phyloP scores from a whole-genome alignment of 1,284 basidiomycete genomes.

The Sanghuangporus baumii region DNA sequence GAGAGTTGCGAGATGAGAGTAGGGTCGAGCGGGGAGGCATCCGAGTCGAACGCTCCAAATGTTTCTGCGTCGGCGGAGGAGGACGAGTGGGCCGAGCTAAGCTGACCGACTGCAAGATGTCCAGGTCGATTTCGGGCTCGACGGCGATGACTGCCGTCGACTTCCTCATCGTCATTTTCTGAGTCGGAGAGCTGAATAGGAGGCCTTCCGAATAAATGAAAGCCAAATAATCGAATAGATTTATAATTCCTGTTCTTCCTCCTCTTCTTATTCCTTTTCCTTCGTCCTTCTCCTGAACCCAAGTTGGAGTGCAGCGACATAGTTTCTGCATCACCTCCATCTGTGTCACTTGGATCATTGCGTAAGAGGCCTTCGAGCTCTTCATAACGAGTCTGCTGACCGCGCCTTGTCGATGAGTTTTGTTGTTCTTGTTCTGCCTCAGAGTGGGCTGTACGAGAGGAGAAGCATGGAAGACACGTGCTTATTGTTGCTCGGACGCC shows the following conservation, averaged over 20 bases:
- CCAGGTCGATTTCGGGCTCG: background rate
- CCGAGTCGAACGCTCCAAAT: conserved; percentile 53
- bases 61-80: conserved; percentile 29
- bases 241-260: conserved; percentile 19
- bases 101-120: background rate
- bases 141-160: conserved; percentile 16
- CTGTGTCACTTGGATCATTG: conserved; percentile 34
- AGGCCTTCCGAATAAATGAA: conserved; percentile 53
- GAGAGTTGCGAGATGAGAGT: conserved; percentile 46
- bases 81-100: conserved; percentile 23
- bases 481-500: conserved; percentile 47
- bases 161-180: conserved; percentile 34
- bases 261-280: conserved; percentile 27
- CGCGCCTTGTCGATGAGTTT: conserved; percentile 29
- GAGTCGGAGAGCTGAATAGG: conserved; percentile 54
- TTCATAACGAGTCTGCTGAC: conserved; percentile 41
- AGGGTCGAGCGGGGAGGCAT: conserved; percentile 56
- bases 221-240: conserved; percentile 55
- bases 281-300: conserved; percentile 32
- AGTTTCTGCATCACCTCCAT: conserved; percentile 47
- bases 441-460: conserved; percentile 5
- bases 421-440: conserved; percentile 21
- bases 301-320: conserved; percentile 63
- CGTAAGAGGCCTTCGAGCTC: conserved; percentile 55
- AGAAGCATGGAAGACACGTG: conserved; percentile 56